Evolutionary conservation across 1,284 basidiomycete species (phyloP), one percentile per base, ranked within the genome.

Genomic region (Ustilago xerochloae): DNA sequence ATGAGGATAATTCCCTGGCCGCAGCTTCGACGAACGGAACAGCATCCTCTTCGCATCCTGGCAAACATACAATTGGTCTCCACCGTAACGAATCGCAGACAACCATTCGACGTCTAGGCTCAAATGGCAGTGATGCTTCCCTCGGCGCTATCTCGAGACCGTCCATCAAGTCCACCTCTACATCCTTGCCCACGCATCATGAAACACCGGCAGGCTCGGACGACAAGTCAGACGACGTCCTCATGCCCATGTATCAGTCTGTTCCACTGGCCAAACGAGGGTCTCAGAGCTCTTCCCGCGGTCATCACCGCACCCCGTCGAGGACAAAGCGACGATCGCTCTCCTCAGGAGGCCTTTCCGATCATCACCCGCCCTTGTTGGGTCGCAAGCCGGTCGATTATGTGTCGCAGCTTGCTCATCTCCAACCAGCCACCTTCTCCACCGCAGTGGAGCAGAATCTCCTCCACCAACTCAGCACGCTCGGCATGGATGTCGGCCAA

Each of bases 401-500:
- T 83, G 87, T 90, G 8, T 88, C 88, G 2, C 86, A 94, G 56
- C 88, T 97, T 30, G 88, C 87, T 36, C 88, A 89, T 13, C 90
- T 90, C 0, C 89, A 90, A 0, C 90, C 93, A 0, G 89, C 92
- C 46, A 90, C 93, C 15, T 96, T 98, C 85, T 91, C 93, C 0
- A 93, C 93, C 0, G 45, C 62, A 10, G 46, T 90, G 0, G 96
- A 98, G 82, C 89, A 93, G 53, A 88, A 91, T 16, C 86, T 99
- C 10, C 86, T 98, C 16, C 92, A 92, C 63, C 88, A 87, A 4
- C 87, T 99, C 54, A 90, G 90, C 64, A 83, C 86, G 18, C 86
- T 97, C 7, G 96, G 97, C 0, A 90, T 98, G 70, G 96, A 99
- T 82, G 92, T 92, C 0, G 93, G 93, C 10, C 97, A 99, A 85